Evolutionary conservation across 2,329 filamentous ascomycete genomes (phyloP), one percentile per base, ranked within the genome.

Genomic region (Aspergillus sp.): DNA sequence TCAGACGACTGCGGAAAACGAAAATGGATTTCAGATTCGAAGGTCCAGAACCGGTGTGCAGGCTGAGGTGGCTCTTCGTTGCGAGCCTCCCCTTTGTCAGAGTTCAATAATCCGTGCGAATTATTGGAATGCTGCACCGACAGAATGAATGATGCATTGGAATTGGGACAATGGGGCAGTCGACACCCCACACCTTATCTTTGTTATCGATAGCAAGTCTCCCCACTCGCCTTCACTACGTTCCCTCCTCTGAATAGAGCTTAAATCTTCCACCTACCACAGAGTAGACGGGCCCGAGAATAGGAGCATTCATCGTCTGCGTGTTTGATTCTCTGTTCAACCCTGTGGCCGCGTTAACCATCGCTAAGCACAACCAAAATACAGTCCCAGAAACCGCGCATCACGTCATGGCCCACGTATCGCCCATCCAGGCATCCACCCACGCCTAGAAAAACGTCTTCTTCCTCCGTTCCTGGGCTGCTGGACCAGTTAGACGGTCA

Each of bases 1-100:
- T 43, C 48, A 51, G 48, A 39, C 48, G 38, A 51, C 43, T 48
- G 26, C 17, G 44, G 44, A 47, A 45, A 47, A 45, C 15, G 22
- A 30, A 48, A 30, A 30, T 30, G 26, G 44, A 20, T 20, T 5
- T 48, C 44, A 34, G 44, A 48, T 48, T 36, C 48, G 22, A 15
- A 51, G 34, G 34, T 50, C 34, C 34, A 41, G 17, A 42, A 24
- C 12, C 41, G 34, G 34, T 15, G 34, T 11, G 8, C 26, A 30
- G 26, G 26, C 26, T 30, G 15, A 15, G 12, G 34, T 36, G 34
- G 34, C 34, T 36, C 34, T 36, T n/a, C 30, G 13, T 44, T 20
- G 42, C 9, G 8, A 30, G 26, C 6, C 34, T 36, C 15, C 34
- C 15, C 12, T 36, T 36, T 36, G 12, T n/a, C 15, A n/a, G 34